Evolutionary conservation across 495 filamentous ascomycete genomes (phyloP).

Genomic region (Physcia stellaris): DNA sequence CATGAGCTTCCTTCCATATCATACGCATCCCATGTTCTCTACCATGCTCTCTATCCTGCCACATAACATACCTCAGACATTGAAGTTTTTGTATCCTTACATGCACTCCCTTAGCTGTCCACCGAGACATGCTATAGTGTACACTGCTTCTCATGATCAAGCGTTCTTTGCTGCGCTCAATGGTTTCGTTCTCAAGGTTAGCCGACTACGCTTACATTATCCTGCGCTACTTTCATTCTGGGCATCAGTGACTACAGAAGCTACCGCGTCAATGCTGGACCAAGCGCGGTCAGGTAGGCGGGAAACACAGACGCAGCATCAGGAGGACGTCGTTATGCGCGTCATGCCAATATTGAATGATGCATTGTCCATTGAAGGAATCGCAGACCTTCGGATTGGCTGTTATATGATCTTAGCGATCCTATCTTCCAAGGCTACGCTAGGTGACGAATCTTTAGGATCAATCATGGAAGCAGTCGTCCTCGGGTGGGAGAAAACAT

Average conservation of each 20-base stretch:
- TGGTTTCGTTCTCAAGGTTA: constrained; percentile 55
- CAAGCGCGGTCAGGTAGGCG: constrained; percentile 53
- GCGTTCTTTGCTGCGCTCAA: constrained; percentile 60
- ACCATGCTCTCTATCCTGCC: constrained; percentile 77
- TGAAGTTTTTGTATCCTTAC: constrained; percentile 77
- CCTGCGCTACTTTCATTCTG: constrained; percentile 73
- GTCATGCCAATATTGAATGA: constrained; percentile 65
- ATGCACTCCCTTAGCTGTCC: constrained; percentile 57
- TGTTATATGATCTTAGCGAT: constrained; percentile 84
- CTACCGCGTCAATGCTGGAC: constrained; percentile 67
- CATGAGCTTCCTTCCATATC: constrained; percentile 86
- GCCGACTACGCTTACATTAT: constrained; percentile 53
- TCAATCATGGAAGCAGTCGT: constrained; percentile 79
- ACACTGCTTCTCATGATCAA: constrained; percentile 59
- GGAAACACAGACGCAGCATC: constrained; percentile 52
- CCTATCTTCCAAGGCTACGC: constrained; percentile 62
- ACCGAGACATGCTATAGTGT: constrained; percentile 65
- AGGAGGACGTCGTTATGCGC: constrained; percentile 63
- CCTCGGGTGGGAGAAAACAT: constrained; percentile 53
- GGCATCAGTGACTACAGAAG: constrained; percentile 70
- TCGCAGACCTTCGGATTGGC: constrained; percentile 63
- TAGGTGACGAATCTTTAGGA: constrained; percentile 60
- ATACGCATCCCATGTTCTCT: constrained; percentile 65
- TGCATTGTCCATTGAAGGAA: constrained; percentile 55
- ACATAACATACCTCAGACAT: constrained; percentile 50